phyloP scores from a whole-genome alignment of 768 basidiomycete species.

The Mycena capillaripes region DNA sequence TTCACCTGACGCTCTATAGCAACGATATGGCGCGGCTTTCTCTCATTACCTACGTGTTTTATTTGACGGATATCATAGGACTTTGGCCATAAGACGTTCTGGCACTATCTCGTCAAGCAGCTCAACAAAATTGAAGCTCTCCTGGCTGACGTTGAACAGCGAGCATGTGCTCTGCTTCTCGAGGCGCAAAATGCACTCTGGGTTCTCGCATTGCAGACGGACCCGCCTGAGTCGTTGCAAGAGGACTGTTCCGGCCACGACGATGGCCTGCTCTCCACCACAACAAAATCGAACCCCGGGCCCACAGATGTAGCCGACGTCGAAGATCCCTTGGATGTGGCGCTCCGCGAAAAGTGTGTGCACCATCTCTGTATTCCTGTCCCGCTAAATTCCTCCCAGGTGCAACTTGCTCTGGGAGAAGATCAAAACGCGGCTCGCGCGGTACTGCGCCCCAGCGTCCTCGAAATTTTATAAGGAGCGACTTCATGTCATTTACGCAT shows the following conservation, averaged over 20 bases:
- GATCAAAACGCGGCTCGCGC: slow-evolving; percentile 49
- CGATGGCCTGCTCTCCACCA: slow-evolving; percentile 22
- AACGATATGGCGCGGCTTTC: slow-evolving; percentile 51
- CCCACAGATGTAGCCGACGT: slow-evolving; percentile 39
- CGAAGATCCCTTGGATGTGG: slow-evolving; percentile 42
- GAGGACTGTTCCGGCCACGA: slow-evolving; percentile 33
- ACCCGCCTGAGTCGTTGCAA: slow-evolving; percentile 14
- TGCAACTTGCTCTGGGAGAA: slow-evolving; percentile 48
- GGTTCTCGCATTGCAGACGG: slow-evolving; percentile 48
- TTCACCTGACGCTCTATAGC: slow-evolving; percentile 34
- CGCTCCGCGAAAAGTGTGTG: slow-evolving; percentile 49
- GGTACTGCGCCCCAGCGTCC: slow-evolving; percentile 46
- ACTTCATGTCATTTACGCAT: slow-evolving; percentile 50
- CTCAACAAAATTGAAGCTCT: slow-evolving; percentile 47
- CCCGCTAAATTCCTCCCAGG: slow-evolving; percentile 27
- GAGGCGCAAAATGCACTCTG: slow-evolving; percentile 51
- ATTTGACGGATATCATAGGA: slow-evolving; percentile 45
- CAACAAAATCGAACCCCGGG: slow-evolving; percentile 5
- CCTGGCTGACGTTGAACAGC: slow-evolving; percentile 47
- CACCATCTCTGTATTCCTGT: slow-evolving; percentile 39
- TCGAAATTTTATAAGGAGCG: slow-evolving; percentile 52
- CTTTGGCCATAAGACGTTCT: slow-evolving; percentile 55
- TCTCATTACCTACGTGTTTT: slow-evolving; percentile 8
- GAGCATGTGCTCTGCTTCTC: slow-evolving; percentile 53
- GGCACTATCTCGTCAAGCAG: slow-evolving; percentile 50